Percentiles rank a stretch among this genome's conserved stretches.
These are phyloP conservation scores for Candida tetrigidarum DNA, from an alignment of 1,139 yeast species.

Conservation along the genomic window DNA sequence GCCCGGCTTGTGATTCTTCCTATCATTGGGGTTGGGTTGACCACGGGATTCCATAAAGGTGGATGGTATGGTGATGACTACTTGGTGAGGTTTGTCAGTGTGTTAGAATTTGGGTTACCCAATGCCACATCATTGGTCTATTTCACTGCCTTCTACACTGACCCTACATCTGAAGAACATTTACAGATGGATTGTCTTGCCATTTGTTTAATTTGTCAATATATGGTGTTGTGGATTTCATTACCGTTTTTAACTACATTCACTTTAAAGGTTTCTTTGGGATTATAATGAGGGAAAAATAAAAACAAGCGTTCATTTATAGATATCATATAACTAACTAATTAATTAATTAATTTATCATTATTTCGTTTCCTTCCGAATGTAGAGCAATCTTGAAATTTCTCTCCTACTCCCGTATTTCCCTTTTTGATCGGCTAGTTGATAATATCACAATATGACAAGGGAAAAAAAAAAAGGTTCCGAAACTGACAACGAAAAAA, in stretches of 20 bases:
- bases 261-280: slow-evolving; percentile 46
- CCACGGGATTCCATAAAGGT: slow-evolving; percentile 46
- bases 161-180: slow-evolving; percentile 61
- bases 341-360: not conserved
- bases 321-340: not conserved
- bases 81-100: slow-evolving; percentile 63
- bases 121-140: slow-evolving; percentile 86
- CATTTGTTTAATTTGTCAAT: slow-evolving; percentile 69
- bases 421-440: not conserved
- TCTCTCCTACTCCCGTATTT: too few relatives aligned
- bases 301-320: not conserved
- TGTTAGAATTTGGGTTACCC: slow-evolving; percentile 79
- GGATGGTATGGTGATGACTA: slow-evolving; percentile 58
- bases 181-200: slow-evolving; percentile 87
- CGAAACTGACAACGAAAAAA: not conserved
- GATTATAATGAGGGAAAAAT: slow-evolving; percentile 7
- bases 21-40: slow-evolving; percentile 49
- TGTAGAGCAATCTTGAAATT: too few relatives aligned
- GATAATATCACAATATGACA: not conserved
- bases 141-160: slow-evolving; percentile 82
- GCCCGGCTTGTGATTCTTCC: slow-evolving; percentile 43
- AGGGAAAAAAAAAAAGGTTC: not conserved
- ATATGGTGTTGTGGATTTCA: slow-evolving; percentile 59
- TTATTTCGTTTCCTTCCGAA: too few relatives aligned
- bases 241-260: slow-evolving; percentile 72